Evolutionary conservation across 306 rosid genomes (phyloP).

Genomic region (Fagus sylvatica): DNA sequence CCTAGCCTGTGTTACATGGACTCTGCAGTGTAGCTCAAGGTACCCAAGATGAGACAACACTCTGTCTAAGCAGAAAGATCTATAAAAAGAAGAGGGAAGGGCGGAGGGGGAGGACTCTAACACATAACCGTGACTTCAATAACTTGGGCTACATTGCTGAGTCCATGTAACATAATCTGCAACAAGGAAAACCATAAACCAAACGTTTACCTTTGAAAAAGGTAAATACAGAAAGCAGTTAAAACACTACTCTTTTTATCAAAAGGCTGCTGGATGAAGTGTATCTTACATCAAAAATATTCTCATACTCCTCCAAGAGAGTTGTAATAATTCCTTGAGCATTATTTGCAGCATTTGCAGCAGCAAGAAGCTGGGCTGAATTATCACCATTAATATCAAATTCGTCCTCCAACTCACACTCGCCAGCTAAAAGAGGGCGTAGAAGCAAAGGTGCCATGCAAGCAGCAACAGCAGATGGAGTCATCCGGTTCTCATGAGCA

Average conservation of each 20-base stretch:
- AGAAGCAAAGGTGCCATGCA: slow-evolving; percentile 99
- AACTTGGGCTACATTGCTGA: not conserved
- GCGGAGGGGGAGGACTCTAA: not conserved
- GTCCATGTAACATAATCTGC: not conserved
- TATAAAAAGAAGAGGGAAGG: not conserved
- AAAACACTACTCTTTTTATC: slow-evolving; percentile 7
- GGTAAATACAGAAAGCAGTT: slow-evolving; percentile 25
- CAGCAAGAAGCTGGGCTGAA: slow-evolving; percentile 97
- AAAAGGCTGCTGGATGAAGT: slow-evolving; percentile 1
- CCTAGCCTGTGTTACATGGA: slow-evolving; percentile 5
- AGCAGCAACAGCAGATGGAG: slow-evolving; percentile 97
- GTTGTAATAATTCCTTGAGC: slow-evolving; percentile 93
- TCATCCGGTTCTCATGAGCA: slow-evolving; percentile 89
- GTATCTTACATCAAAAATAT: slow-evolving; percentile 81
- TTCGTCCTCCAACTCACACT: slow-evolving; percentile 95
- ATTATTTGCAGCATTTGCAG: slow-evolving; percentile 97
- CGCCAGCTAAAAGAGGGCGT: slow-evolving; percentile 93
- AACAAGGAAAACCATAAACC: not conserved
- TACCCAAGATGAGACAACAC: not conserved
- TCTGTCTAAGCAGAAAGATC: not conserved
- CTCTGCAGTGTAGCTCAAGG: not conserved
- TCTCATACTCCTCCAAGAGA: slow-evolving; percentile 91
- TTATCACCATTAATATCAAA: slow-evolving; percentile 84
- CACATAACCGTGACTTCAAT: not conserved
- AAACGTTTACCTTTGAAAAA: not conserved